A percentile compares a stretch with the other conserved stretches of the same genome.
phyloP scores from a whole-genome alignment of 1,284 basidiomycete genomes.

The Rhodotorula sp. region DNA sequence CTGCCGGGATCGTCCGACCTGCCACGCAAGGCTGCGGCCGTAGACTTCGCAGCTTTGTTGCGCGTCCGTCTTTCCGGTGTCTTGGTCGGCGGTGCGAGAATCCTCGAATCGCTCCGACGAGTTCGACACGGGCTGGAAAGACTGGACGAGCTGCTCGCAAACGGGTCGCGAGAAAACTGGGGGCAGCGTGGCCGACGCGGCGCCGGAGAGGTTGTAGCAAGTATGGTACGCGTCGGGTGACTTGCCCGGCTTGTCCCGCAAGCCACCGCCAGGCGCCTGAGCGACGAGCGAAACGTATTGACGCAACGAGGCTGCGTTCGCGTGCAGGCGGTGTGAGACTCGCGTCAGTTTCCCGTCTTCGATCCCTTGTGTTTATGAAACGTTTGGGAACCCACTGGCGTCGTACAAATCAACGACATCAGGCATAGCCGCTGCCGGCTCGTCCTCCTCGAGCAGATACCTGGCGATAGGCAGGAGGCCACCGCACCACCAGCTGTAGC shows the following conservation, averaged over 20 bases:
- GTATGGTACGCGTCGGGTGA: conserved; percentile 87
- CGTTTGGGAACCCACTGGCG: conserved; percentile 46
- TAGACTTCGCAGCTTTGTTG: conserved; percentile 29
- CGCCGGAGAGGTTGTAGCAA: conserved; percentile 79
- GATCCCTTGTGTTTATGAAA: conserved; percentile 1
- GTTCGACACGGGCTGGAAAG: conserved; percentile 52
- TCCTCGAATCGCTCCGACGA: too few species aligned
- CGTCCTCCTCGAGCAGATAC: conserved; percentile 51
- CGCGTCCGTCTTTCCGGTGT: conserved; percentile 14
- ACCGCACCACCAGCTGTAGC: conserved; percentile 98
- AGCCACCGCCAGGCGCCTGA: conserved; percentile 77
- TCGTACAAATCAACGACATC: conserved; percentile 49
- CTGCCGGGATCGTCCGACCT: background rate
- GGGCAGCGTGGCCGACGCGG: conserved; percentile 81
- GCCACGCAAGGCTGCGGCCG: conserved; percentile 17
- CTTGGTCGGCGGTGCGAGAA: too few species aligned
- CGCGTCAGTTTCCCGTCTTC: background rate
- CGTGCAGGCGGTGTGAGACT: background rate
- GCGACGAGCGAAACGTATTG: conserved; percentile 83
- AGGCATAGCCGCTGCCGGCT: conserved; percentile 28
- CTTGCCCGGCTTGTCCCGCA: conserved; percentile 95
- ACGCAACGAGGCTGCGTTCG: conserved; percentile 64
- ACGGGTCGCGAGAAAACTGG: conserved; percentile 58
- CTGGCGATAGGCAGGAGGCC: conserved; percentile 81
- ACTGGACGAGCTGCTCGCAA: conserved; percentile 52